A percentile compares a stretch with the other conserved stretches of the same genome.
These are phyloP conservation scores for Penicillium sp. DNA, from an alignment of 2,329 filamentous ascomycete genomes.

Conservation along the genomic window DNA sequence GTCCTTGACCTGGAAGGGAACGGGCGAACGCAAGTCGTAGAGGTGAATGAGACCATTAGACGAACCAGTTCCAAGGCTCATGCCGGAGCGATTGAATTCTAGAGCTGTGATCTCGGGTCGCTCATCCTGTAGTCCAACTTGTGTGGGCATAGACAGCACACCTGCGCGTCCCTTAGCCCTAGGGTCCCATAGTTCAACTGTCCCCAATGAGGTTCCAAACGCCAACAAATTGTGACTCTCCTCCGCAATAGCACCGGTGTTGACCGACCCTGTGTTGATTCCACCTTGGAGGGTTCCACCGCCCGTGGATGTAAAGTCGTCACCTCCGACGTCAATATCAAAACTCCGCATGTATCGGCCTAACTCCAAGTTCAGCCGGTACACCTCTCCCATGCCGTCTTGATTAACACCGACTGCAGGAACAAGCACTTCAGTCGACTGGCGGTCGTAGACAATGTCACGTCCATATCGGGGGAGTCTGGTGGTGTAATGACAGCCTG, in stretches of 20 bases:
- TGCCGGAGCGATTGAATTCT: conserved; percentile 77
- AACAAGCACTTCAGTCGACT: conserved; percentile 78
- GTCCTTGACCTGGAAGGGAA: conserved; percentile 84
- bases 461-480: conserved; percentile 89
- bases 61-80: conserved; percentile 83
- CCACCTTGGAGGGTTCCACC: conserved; percentile 81
- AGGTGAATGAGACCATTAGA: conserved; percentile 83
- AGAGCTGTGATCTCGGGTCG: conserved; percentile 75
- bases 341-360: conserved; percentile 94
- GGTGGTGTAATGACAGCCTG: conserved; percentile 83
- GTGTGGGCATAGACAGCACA: conserved; percentile 60
- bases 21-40: conserved; percentile 86
- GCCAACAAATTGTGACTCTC: conserved; percentile 84
- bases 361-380: conserved; percentile 83
- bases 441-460: conserved; percentile 79
- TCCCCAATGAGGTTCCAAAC: conserved; percentile 92
- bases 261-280: conserved; percentile 80
- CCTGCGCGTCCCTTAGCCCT: conserved; percentile 78
- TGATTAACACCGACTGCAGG: conserved; percentile 83
- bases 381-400: conserved; percentile 87
- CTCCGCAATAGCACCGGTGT: conserved; percentile 82
- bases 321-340: conserved; percentile 82
- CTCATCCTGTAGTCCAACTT: conserved; percentile 38
- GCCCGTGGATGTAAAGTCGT: conserved; percentile 65
- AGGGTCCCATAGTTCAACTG: conserved; percentile 95